Evolutionary conservation across 2,329 filamentous ascomycete species (phyloP).

Genomic region (Whalleya microplaca): DNA sequence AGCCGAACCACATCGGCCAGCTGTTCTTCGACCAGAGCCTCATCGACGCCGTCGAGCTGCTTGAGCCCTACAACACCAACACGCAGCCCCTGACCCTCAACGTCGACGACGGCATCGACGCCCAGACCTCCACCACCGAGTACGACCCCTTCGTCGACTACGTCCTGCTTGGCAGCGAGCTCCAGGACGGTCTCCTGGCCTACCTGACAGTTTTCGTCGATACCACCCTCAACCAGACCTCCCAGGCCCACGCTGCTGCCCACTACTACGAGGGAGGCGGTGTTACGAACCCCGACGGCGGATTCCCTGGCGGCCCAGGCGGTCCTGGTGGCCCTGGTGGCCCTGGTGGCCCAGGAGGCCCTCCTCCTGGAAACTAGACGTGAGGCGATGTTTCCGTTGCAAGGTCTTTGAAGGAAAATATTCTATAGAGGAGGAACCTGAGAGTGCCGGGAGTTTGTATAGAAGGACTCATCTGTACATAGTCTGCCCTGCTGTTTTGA

Average conservation of each 20-base stretch:
- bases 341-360: constrained; percentile 2
- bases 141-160: constrained; percentile 62
- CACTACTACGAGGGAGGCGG: constrained; percentile 35
- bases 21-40: constrained; percentile 63
- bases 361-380: background rate
- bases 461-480: no score
- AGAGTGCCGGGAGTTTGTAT: no score
- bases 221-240: constrained; percentile 35
- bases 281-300: constrained; percentile 24
- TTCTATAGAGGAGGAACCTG: no score
- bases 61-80: constrained; percentile 49
- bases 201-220: constrained; percentile 56
- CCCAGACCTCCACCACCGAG: constrained; percentile 50
- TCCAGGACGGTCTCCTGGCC: constrained; percentile 51
- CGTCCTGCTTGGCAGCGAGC: constrained; percentile 55
- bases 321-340: constrained; percentile 7
- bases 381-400: no score
- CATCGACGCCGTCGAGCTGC: constrained; percentile 49
- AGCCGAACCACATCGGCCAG: constrained; percentile 61
- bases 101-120: constrained; percentile 52
- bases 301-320: constrained; percentile 14
- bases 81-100: constrained; percentile 50
- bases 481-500: no score
- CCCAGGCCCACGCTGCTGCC: constrained; percentile 24
- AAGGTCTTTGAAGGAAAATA: no score